Conservation (phyloP, 2,329 filamentous ascomycete species). For the Moelleriella libera region DNA sequence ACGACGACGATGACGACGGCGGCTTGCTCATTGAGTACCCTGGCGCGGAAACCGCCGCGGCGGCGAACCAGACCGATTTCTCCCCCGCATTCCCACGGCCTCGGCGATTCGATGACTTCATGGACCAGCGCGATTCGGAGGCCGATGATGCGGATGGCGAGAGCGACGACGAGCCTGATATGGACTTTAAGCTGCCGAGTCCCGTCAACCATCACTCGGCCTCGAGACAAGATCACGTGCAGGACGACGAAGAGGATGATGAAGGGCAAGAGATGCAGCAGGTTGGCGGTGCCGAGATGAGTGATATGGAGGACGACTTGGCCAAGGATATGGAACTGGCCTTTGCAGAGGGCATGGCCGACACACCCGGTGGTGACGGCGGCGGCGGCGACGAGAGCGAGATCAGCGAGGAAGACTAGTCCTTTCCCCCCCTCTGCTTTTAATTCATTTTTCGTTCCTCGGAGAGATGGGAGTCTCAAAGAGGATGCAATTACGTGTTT, state of each 20-base stretch:
- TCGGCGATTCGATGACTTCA: slow-evolving; percentile 39
- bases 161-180: slow-evolving; percentile 31
- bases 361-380: slow-evolving; percentile 18
- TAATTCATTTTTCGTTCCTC: background rate
- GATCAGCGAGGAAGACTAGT: slow-evolving; percentile 53
- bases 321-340: slow-evolving; percentile 39
- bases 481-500: too few species aligned
- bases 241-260: slow-evolving; percentile 10
- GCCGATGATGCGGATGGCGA: slow-evolving; percentile 30
- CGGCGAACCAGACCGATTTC: slow-evolving; percentile 25
- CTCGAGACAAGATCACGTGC: slow-evolving; percentile 15
- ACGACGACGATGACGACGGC: slow-evolving; percentile 38
- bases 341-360: slow-evolving; percentile 35
- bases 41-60: slow-evolving; percentile 22
- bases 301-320: slow-evolving; percentile 21
- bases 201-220: slow-evolving; percentile 27
- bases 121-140: slow-evolving; percentile 29
- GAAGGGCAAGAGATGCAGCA: slow-evolving; percentile 14
- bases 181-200: slow-evolving; percentile 38
- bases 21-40: slow-evolving; percentile 47
- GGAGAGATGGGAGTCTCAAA: too few species aligned
- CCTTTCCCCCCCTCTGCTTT: background rate
- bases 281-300: slow-evolving; percentile 7
- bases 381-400: slow-evolving; percentile 39
- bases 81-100: slow-evolving; percentile 32